These are phyloP conservation scores for Xylaria sp. DNA, from an alignment of 2,329 filamentous ascomycete species.

Conservation along the genomic window DNA sequence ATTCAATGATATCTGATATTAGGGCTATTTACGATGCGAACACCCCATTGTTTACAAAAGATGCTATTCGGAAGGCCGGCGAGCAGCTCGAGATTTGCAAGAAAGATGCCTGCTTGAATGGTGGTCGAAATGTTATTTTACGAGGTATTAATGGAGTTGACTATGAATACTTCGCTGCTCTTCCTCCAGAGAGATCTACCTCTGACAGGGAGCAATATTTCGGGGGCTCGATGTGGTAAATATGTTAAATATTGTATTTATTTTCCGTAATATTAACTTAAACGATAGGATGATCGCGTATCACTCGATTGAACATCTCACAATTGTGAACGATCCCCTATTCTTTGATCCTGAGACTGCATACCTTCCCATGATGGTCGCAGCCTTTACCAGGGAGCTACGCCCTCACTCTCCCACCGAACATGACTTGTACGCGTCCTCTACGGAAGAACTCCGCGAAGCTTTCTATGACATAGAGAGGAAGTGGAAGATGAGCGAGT, in stretches of 20 bases:
- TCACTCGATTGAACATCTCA: not conserved
- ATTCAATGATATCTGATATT: not conserved
- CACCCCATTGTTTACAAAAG: not conserved
- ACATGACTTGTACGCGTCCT: not conserved
- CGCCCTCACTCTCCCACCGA: not conserved
- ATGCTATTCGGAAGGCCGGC: not conserved
- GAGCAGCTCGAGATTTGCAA: not conserved
- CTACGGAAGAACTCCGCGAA: not conserved
- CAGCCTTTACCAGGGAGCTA: not conserved
- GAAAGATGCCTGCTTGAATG: not conserved
- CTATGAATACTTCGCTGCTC: not conserved
- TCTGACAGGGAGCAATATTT: not conserved
- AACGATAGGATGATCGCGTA: not conserved
- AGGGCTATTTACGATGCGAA: not conserved
- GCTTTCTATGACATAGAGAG: not conserved
- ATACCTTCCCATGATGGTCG: constrained; percentile 2
- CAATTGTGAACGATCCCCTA: not conserved
- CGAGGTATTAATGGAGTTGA: not conserved
- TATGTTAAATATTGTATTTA: not conserved
- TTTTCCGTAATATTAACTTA: not conserved
- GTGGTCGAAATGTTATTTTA: not conserved
- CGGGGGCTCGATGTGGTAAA: not conserved
- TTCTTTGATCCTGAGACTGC: not conserved
- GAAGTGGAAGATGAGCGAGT: not conserved
- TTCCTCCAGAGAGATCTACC: not conserved